Evolutionary conservation across 1,284 basidiomycete species (phyloP).

Genomic region (Trichosporon sp.): DNA sequence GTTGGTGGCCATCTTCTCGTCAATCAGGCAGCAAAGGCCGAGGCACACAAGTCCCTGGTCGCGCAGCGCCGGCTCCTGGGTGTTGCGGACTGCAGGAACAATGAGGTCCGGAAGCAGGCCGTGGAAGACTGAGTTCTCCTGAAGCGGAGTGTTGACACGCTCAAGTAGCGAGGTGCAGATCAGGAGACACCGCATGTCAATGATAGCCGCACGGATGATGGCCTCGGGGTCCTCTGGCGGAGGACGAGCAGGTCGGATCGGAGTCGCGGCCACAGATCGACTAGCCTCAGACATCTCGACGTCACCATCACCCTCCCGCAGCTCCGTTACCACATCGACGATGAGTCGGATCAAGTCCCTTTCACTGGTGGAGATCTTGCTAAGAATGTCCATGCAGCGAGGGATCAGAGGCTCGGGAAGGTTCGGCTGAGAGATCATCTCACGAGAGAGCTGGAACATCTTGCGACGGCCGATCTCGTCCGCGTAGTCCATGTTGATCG

Average conservation of each 20-base stretch:
- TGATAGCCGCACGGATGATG: slow-evolving; percentile 54
- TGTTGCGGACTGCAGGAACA: slow-evolving; percentile 81
- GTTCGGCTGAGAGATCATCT: slow-evolving; percentile 77
- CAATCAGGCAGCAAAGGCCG: slow-evolving; percentile 86
- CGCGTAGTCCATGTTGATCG: slow-evolving; percentile 79
- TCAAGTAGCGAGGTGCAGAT: slow-evolving; percentile 87
- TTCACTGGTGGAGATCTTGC: slow-evolving; percentile 76
- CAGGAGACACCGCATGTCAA: slow-evolving; percentile 76
- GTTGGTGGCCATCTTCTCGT: slow-evolving; percentile 78
- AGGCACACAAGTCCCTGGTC: slow-evolving; percentile 82
- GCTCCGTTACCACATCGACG: slow-evolving; percentile 85
- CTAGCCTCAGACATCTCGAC: slow-evolving; percentile 24
- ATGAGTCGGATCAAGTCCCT: slow-evolving; percentile 87
- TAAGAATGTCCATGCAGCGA: slow-evolving; percentile 77
- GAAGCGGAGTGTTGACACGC: slow-evolving; percentile 82
- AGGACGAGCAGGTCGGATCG: not conserved
- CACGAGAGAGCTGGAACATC: slow-evolving; percentile 80
- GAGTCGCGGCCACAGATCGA: not conserved
- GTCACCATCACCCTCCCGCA: slow-evolving; percentile 57
- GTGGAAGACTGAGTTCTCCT: slow-evolving; percentile 89
- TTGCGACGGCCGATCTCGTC: slow-evolving; percentile 93
- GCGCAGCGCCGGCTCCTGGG: slow-evolving; percentile 67
- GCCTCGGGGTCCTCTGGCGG: slow-evolving; percentile 33
- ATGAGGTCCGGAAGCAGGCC: slow-evolving; percentile 86
- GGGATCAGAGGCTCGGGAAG: slow-evolving; percentile 75